A percentile compares a stretch with the other conserved stretches of the same genome.
Conservation (phyloP, 1,139 yeast genomes). For the Tardiomyces blankii region DNA sequence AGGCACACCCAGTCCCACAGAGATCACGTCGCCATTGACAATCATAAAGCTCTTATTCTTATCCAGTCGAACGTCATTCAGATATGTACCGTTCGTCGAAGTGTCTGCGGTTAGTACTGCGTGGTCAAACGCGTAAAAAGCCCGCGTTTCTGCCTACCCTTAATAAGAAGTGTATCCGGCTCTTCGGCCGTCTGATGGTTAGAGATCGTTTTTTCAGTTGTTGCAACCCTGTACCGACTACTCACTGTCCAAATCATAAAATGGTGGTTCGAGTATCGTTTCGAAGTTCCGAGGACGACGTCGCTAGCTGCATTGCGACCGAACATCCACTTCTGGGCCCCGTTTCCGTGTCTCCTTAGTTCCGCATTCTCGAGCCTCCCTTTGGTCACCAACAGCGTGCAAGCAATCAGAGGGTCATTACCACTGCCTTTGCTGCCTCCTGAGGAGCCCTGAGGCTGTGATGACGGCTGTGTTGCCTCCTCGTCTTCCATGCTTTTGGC, state of each 20-base stretch:
- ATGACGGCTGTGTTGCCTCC: not conserved
- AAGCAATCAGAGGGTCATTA: not conserved
- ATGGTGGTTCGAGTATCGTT: slow-evolving; percentile 60
- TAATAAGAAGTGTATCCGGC: slow-evolving; percentile 13
- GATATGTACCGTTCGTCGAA: slow-evolving; percentile 77
- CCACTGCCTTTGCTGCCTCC: not conserved
- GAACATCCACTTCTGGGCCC: not conserved
- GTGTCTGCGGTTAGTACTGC: slow-evolving; percentile 11
- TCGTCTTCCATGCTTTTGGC: not conserved
- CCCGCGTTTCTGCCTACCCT: slow-evolving; percentile 16
- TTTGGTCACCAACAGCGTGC: not conserved
- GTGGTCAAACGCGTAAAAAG: not conserved
- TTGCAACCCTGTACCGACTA: not conserved
- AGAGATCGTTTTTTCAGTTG: not conserved
- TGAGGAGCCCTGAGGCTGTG: not conserved
- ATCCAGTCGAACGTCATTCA: slow-evolving; percentile 62
- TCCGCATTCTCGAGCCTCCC: not conserved
- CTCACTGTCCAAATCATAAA: slow-evolving; percentile 34
- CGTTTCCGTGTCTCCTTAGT: slow-evolving; percentile 1
- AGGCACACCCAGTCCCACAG: slow-evolving; percentile 81
- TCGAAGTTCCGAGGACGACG: slow-evolving; percentile 23
- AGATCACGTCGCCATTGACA: slow-evolving; percentile 85
- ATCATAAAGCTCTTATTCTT: slow-evolving; percentile 75
- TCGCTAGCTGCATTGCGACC: not conserved
- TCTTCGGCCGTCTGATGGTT: slow-evolving; percentile 6